A percentile compares a stretch with the other conserved stretches of the same genome.
These are phyloP conservation scores for Phylloporus scabripes DNA, from an alignment of 768 basidiomycete species.

Conservation along the genomic window DNA sequence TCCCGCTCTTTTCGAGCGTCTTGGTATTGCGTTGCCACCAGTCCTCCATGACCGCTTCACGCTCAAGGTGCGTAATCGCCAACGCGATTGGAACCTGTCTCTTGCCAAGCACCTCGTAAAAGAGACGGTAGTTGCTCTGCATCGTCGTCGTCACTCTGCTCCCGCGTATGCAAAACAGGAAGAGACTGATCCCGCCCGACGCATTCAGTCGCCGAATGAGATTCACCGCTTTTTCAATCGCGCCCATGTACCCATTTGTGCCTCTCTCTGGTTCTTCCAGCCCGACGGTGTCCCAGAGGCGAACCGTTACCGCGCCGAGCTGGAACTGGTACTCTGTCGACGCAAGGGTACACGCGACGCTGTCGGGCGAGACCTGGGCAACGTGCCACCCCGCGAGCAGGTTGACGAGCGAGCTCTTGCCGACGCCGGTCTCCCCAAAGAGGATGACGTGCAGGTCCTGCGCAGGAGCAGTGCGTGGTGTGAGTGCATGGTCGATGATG, in stretches of 20 bases:
- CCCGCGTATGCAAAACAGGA: slow-evolving; percentile 32
- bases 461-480: slow-evolving; percentile 11
- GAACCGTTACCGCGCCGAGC: slow-evolving; percentile 18
- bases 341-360: slow-evolving; percentile 30
- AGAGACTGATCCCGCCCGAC: slow-evolving; percentile 27
- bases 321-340: slow-evolving; percentile 23
- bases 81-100: slow-evolving; percentile 35
- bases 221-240: slow-evolving; percentile 25
- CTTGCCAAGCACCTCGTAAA: slow-evolving; percentile 37
- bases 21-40: slow-evolving; percentile 29
- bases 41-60: slow-evolving; percentile 26
- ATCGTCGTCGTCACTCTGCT: slow-evolving; percentile 24
- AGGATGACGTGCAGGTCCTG: slow-evolving; percentile 31
- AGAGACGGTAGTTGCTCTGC: slow-evolving; percentile 31
- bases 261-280: slow-evolving; percentile 22
- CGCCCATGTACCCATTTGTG: slow-evolving; percentile 17
- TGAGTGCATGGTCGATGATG: slow-evolving; percentile 20
- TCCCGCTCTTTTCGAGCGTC: slow-evolving; percentile 14
- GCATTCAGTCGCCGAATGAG: slow-evolving; percentile 28
- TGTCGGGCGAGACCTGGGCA: slow-evolving; percentile 22
- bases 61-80: slow-evolving; percentile 37
- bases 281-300: slow-evolving; percentile 32
- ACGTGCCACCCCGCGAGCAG: slow-evolving; percentile 33
- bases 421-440: slow-evolving; percentile 39
- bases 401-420: slow-evolving; percentile 33